A percentile compares a stretch with the other conserved stretches of the same genome.
These are phyloP conservation scores for Penicillium sumatraense DNA, from an alignment of 2,329 filamentous ascomycete genomes.

Conservation along the genomic window DNA sequence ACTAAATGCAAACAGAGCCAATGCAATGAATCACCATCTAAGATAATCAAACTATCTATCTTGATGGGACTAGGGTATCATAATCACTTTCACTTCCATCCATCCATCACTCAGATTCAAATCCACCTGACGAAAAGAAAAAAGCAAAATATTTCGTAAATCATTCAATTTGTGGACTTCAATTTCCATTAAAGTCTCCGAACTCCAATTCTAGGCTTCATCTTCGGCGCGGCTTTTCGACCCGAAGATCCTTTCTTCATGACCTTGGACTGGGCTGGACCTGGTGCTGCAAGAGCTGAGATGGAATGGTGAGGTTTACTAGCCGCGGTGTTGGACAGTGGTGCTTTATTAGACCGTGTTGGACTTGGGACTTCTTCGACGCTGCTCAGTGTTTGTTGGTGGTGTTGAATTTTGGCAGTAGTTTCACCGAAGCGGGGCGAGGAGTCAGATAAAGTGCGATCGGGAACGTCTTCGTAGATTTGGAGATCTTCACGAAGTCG, in stretches of 20 bases:
- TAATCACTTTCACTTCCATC: no score
- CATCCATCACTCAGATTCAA: no score
- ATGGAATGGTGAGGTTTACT: constrained; percentile 3
- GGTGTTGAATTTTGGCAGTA: constrained; percentile 16
- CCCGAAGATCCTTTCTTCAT: constrained; percentile 13
- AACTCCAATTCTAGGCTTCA: constrained; percentile 41
- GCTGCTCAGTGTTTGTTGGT: no score
- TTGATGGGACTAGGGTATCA: no score
- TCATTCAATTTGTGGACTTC: no score
- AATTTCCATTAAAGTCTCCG: constrained; percentile 38
- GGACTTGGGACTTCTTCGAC: constrained; percentile 15
- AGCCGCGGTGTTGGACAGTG: not conserved
- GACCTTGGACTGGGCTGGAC: constrained; percentile 6
- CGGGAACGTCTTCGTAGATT: constrained; percentile 39
- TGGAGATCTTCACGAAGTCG: constrained; percentile 33
- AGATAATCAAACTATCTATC: no score
- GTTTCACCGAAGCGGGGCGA: constrained; percentile 21
- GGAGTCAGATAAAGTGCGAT: constrained; percentile 16
- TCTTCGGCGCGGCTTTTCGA: constrained; percentile 32
- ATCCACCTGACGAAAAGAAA: no score
- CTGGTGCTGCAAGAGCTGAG: not conserved
- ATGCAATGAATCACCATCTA: no score
- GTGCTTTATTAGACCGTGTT: not conserved
- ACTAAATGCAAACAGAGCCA: no score
- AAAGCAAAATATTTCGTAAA: no score